Percentiles rank a stretch among this genome's conserved stretches.
Evolutionary conservation across 768 basidiomycete genomes (phyloP).

Genomic region (Suillus subluteus): DNA sequence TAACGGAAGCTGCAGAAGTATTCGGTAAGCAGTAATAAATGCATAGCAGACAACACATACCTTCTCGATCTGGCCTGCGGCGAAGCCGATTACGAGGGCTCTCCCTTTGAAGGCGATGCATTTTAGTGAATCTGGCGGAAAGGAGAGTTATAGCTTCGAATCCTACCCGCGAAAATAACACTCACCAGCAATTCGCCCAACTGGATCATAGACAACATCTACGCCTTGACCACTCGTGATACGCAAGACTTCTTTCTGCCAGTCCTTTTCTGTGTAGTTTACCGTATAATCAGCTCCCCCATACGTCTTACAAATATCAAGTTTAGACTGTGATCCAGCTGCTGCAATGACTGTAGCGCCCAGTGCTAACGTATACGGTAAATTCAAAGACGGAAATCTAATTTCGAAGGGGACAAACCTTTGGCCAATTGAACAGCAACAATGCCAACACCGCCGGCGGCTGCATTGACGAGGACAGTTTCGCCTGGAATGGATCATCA

Average conservation of each 20-base stretch:
- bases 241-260: slow-evolving; percentile 89
- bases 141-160: neutral
- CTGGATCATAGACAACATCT: slow-evolving; percentile 86
- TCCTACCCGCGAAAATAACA: neutral
- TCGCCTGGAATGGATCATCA: slow-evolving; percentile 58
- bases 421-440: slow-evolving; percentile 93
- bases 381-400: slow-evolving; percentile 3
- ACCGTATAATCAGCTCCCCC: slow-evolving; percentile 86
- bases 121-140: slow-evolving; percentile 71
- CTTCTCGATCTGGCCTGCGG: slow-evolving; percentile 28
- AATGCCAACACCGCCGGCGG: slow-evolving; percentile 95
- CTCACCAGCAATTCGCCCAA: slow-evolving; percentile 73
- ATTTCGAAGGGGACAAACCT: slow-evolving; percentile 45
- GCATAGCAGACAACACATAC: slow-evolving; percentile 7
- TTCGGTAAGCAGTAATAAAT: neutral
- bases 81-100: slow-evolving; percentile 85
- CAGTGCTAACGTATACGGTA: slow-evolving; percentile 51
- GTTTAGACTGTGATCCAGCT: slow-evolving; percentile 77
- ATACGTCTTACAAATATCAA: slow-evolving; percentile 71
- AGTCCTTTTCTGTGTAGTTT: slow-evolving; percentile 76
- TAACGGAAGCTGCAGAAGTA: slow-evolving; percentile 67
- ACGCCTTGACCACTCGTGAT: slow-evolving; percentile 87
- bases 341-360: slow-evolving; percentile 97
- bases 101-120: slow-evolving; percentile 96
- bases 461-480: slow-evolving; percentile 91